A percentile compares a stretch with the other conserved stretches of the same genome.
Evolutionary conservation across 2,329 filamentous ascomycete genomes (phyloP).

Genomic region (Drechslerella coelobrocha): DNA sequence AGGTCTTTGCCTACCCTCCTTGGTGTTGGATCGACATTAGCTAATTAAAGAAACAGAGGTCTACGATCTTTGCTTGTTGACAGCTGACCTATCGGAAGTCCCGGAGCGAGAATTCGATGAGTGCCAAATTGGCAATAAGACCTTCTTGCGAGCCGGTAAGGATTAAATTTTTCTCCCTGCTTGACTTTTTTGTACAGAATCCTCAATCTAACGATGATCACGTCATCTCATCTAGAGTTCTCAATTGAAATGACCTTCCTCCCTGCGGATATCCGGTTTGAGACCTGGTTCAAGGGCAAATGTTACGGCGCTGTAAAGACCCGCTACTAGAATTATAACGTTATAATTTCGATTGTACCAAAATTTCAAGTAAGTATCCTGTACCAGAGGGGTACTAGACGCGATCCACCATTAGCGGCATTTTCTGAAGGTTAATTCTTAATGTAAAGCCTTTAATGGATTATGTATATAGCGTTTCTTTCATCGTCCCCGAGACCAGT

Average conservation of each 20-base stretch:
- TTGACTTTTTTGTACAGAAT: too few species aligned
- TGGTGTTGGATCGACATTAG: background rate
- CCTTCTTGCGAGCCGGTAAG: conserved; percentile 47
- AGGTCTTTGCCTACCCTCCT: conserved; percentile 7
- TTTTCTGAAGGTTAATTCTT: too few species aligned
- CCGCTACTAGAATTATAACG: conserved; percentile 19
- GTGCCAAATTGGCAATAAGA: conserved; percentile 49
- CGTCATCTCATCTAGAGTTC: conserved; percentile 28
- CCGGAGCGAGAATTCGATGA: conserved; percentile 48
- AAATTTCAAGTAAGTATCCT: too few species aligned
- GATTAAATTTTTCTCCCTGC: background rate
- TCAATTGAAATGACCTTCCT: conserved; percentile 50
- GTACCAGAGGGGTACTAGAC: too few species aligned
- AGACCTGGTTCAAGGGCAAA: conserved; percentile 50
- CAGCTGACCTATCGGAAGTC: conserved; percentile 47
- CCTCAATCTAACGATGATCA: conserved; percentile 7
- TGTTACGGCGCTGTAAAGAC: conserved; percentile 49
- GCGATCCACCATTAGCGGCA: too few species aligned
- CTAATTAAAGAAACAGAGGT: conserved; percentile 35
- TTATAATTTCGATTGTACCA: too few species aligned
- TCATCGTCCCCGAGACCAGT: too few species aligned
- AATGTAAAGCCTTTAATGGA: too few species aligned
- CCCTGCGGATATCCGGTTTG: conserved; percentile 45
- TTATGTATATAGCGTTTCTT: too few species aligned
- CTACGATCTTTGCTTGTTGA: conserved; percentile 47